Conservation (phyloP, 1,284 basidiomycete species). For the Meira miltonrushii region DNA sequence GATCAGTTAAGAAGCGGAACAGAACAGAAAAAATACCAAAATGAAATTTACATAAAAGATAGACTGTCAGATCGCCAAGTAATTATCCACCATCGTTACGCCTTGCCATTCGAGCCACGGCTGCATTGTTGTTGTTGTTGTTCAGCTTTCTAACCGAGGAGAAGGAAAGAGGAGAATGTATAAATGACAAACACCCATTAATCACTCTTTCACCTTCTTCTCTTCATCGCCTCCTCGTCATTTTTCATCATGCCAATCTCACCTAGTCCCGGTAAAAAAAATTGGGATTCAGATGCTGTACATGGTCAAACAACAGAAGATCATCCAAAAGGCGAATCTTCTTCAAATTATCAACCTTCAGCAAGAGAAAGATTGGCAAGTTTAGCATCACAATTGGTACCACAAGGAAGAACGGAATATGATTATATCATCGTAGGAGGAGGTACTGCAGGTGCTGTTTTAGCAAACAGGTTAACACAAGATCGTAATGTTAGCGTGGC, state of each 20-base stretch:
- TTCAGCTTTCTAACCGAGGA: too few relatives aligned
- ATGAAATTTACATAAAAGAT: constrained; percentile 1
- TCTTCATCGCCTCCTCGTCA: not conserved
- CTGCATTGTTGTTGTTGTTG: too few relatives aligned
- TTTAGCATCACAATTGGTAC: constrained; percentile 43
- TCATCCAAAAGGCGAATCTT: constrained; percentile 17
- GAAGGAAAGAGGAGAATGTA: too few relatives aligned
- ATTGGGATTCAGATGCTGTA: constrained; percentile 29
- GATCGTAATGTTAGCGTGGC: constrained; percentile 47
- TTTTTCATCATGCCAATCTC: not conserved
- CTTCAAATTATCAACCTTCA: constrained; percentile 1
- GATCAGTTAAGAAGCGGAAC: constrained; percentile 23
- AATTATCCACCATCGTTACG: too few relatives aligned
- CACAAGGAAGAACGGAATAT: constrained; percentile 40
- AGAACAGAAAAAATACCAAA: constrained; percentile 21
- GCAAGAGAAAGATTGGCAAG: constrained; percentile 37
- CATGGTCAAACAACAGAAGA: constrained; percentile 28
- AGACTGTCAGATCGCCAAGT: not conserved
- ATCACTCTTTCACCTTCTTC: not conserved
- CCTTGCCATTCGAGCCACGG: too few relatives aligned
- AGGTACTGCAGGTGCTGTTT: constrained; percentile 51
- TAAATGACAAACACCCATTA: too few relatives aligned
- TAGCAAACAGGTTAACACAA: constrained; percentile 52
- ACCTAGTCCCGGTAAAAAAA: not conserved
- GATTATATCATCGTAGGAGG: constrained; percentile 52